Evolutionary conservation across 1,139 yeast genomes (phyloP), one percentile per base, ranked within the genome.

Genomic region (Diutina pseudorugosa): DNA sequence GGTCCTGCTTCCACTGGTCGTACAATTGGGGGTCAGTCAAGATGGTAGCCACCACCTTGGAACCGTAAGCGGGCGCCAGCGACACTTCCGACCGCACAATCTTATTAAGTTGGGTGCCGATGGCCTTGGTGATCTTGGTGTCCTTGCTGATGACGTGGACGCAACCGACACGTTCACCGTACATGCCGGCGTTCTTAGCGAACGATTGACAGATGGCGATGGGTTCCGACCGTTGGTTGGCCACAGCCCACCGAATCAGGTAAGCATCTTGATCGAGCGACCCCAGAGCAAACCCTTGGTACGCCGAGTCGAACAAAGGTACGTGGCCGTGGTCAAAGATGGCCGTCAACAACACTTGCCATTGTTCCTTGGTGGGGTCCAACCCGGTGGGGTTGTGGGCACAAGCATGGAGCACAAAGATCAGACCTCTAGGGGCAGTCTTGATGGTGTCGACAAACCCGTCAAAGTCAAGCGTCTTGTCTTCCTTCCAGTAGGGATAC

Each of bases 101-200:
- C 61, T 80, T 82, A 66, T 85, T 80, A 64, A 93, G 73, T 69
- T 93, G 98, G 14, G 96, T 84, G 56, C 74, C 63, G 52, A 84
- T 70, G 18, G 90, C 87, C 36, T 64, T 66, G 55, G 72, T 73
- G 51, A 76, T 66, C 1, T 52, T 41, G 2, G 60, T 61, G 3
- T 51, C 53, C 23, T 44, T 41, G 14, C 65, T 66, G 55, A 88
- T 76, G 36, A 88, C 65, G 65, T 89, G 96, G 66, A 93, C 79
- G 19, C 95, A 95, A 58, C 98, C 98, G 50, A 85, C 91, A 73
- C 98, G 85, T 73, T 93, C 98, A 66, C 98, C 98, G 66, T 93
- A 93, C 82, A 93, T 85, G 59, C 98, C 98, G 68, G 87, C 85
- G 71, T 93, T 93, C 71, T 93, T 93, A 53, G 98, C 96, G 70